Evolutionary conservation across 352 stramenopile genomes (phyloP).

Genomic region (Phytophthora brassicae): DNA sequence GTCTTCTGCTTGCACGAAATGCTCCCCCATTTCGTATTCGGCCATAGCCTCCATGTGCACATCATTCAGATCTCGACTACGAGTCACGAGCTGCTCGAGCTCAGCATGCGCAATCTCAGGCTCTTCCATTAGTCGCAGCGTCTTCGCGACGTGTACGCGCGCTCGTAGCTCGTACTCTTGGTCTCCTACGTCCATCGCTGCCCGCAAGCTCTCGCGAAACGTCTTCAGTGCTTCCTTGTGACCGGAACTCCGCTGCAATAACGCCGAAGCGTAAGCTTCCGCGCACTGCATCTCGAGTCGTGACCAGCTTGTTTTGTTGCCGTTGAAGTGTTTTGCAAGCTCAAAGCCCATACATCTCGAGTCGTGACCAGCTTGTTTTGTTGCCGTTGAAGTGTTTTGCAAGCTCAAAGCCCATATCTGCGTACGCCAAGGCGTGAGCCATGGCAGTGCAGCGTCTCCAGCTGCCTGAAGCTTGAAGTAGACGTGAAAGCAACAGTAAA

Average conservation of each 20-base stretch:
- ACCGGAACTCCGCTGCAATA: conserved; percentile 41
- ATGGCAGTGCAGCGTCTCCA: conserved; percentile 51
- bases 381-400: conserved; percentile 30
- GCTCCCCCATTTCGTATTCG: conserved; percentile 54
- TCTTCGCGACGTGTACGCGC: conserved; percentile 42
- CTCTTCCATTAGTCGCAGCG: conserved; percentile 39
- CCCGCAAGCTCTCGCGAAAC: conserved; percentile 50
- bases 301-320: conserved; percentile 3
- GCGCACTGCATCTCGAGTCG: conserved; percentile 53
- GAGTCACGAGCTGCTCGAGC: conserved; percentile 41
- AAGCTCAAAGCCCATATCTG: conserved; percentile 50
- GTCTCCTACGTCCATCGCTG: conserved; percentile 36
- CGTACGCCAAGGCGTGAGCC: conserved; percentile 36
- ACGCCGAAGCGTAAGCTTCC: conserved; percentile 36
- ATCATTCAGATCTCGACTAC: conserved; percentile 40
- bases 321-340: conserved; percentile 35
- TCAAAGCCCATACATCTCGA: conserved; percentile 48
- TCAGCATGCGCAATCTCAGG: conserved; percentile 41
- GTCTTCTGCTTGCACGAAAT: conserved; percentile 40
- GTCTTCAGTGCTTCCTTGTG: conserved; percentile 43
- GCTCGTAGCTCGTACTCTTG: conserved; percentile 44
- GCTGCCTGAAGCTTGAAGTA: conserved; percentile 45
- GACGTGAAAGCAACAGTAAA: conserved; percentile 42
- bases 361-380: too few species aligned
- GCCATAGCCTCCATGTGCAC: conserved; percentile 47